Conservation (phyloP, 805 yeast species). For the Saccharomyces jurei region DNA sequence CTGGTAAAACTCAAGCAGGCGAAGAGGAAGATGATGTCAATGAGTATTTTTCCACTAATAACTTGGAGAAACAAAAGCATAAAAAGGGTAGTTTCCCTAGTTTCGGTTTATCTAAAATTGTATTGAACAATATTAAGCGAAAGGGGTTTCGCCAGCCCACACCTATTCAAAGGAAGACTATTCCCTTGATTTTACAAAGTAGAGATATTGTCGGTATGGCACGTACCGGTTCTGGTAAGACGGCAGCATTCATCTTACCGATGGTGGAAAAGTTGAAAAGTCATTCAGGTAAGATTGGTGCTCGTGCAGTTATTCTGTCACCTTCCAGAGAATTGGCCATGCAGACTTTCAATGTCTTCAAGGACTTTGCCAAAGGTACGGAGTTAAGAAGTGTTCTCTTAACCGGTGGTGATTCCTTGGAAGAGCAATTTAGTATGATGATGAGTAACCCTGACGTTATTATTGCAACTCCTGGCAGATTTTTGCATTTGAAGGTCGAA, state of each 20-base stretch:
- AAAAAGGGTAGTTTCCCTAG: constrained; percentile 80
- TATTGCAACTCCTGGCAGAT: constrained; percentile 97
- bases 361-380: constrained; percentile 78
- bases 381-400: constrained; percentile 72
- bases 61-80: constrained; percentile 25
- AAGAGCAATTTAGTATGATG: constrained; percentile 90
- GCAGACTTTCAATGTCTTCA: constrained; percentile 82
- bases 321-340: constrained; percentile 95
- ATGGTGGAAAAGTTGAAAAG: constrained; percentile 75
- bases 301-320: constrained; percentile 78
- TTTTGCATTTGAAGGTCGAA: constrained; percentile 89
- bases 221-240: constrained; percentile 97
- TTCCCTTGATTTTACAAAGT: constrained; percentile 78
- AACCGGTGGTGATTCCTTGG: constrained; percentile 98
- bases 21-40: constrained; percentile 41
- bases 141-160: constrained; percentile 95
- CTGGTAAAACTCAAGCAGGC: constrained; percentile 23
- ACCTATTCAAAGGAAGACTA: constrained; percentile 93
- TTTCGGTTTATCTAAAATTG: constrained; percentile 72
- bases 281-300: constrained; percentile 83
- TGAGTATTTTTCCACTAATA: constrained; percentile 35
- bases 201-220: constrained; percentile 99
- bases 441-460: constrained; percentile 90
- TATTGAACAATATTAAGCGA: constrained; percentile 60
- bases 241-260: constrained; percentile 93